These are phyloP conservation scores for Colletotrichum sp. DNA, from an alignment of 2,329 filamentous ascomycete species.

Conservation along the genomic window DNA sequence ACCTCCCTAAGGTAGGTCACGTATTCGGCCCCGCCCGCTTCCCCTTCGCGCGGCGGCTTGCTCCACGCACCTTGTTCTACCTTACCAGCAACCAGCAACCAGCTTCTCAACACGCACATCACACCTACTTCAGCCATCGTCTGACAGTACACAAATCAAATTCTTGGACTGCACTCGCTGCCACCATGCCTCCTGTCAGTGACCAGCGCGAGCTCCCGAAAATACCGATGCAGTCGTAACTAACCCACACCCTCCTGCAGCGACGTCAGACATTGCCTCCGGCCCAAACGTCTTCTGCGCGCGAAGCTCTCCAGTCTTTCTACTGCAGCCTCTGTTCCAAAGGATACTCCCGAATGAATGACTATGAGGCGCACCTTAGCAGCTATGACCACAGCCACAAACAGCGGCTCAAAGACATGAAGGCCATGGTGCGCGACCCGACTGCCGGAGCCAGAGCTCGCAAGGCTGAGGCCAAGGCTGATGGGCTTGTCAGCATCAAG, in stretches of 20 bases:
- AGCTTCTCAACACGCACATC: not conserved
- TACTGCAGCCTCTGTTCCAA: conserved; percentile 90
- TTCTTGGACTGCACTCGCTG: not conserved
- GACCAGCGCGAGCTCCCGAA: not conserved
- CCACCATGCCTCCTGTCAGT: conserved; percentile 41
- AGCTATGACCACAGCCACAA: conserved; percentile 97
- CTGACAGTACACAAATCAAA: not conserved
- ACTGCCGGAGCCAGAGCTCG: conserved; percentile 67
- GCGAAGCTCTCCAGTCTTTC: conserved; percentile 79
- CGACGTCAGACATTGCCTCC: conserved; percentile 62
- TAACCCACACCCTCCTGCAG: conserved; percentile 31
- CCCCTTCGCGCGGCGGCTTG: not conserved
- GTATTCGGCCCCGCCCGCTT: no score
- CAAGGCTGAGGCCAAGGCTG: conserved; percentile 73
- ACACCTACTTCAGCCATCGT: not conserved
- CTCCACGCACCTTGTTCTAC: not conserved
- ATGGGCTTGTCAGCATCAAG: conserved; percentile 72
- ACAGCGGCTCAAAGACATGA: conserved; percentile 87
- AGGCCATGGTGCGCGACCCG: conserved; percentile 78
- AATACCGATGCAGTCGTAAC: not conserved
- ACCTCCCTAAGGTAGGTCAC: not conserved
- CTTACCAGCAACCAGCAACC: not conserved
- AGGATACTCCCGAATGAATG: conserved; percentile 92
- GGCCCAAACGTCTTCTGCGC: conserved; percentile 66
- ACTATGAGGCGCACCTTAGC: conserved; percentile 92